Conservation (phyloP, 148 eudicot genomes). For the Camellia granthamiana region DNA sequence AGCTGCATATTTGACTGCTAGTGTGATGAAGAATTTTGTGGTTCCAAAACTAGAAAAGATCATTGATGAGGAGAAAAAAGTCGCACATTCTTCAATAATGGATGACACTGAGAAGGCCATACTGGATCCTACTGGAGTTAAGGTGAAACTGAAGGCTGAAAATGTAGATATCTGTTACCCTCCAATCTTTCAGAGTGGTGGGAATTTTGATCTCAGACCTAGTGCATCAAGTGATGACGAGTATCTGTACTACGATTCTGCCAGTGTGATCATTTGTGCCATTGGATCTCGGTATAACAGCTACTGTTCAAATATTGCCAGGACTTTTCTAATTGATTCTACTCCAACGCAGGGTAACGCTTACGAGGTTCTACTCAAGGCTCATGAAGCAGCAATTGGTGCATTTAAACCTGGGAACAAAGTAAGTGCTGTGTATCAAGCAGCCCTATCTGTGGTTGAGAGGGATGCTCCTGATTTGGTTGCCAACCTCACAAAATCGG, state of each 20-base stretch:
- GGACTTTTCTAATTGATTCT: constrained; percentile 79
- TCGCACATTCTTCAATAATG: constrained; percentile 73
- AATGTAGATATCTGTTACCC: constrained; percentile 95
- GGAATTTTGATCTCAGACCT: constrained; percentile 77
- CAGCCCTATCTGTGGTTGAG: constrained; percentile 69
- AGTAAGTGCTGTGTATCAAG: constrained; percentile 51
- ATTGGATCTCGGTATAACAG: constrained; percentile 81
- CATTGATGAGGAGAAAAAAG: constrained; percentile 87
- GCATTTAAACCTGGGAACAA: constrained; percentile 68
- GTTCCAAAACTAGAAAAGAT: constrained; percentile 79
- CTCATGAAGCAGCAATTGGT: constrained; percentile 85
- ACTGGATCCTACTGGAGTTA: constrained; percentile 55
- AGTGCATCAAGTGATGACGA: constrained; percentile 87
- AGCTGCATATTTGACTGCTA: constrained; percentile 76
- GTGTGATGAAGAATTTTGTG: constrained; percentile 77
- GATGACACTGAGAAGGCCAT: constrained; percentile 80
- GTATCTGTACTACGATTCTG: constrained; percentile 63
- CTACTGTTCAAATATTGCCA: constrained; percentile 80
- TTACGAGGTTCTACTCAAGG: constrained; percentile 71
- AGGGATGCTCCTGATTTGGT: constrained; percentile 77
- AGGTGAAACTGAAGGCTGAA: constrained; percentile 74
- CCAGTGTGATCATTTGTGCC: constrained; percentile 82
- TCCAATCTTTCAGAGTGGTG: constrained; percentile 95
- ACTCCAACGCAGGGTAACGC: constrained; percentile 67
- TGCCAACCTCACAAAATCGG: constrained; percentile 71